These are phyloP conservation scores for Taphrina wiesneri DNA, from an alignment of 1,139 yeast species.

Conservation along the genomic window DNA sequence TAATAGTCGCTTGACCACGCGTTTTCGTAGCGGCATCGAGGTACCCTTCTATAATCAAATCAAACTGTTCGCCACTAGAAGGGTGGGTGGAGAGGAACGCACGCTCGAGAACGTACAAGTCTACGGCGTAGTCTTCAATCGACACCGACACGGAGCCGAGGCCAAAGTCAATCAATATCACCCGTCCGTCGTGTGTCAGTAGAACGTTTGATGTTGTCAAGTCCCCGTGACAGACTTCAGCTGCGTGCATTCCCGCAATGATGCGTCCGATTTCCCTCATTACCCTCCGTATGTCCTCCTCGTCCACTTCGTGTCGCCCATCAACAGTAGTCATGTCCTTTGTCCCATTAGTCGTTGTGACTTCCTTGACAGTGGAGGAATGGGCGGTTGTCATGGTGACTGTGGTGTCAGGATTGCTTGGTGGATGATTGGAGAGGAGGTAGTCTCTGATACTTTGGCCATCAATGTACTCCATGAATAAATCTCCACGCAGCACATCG, in stretches of 20 bases:
- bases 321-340: no score
- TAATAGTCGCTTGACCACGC: slow-evolving; percentile 42
- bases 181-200: slow-evolving; percentile 44
- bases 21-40: slow-evolving; percentile 42
- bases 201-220: slow-evolving; percentile 87
- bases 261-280: slow-evolving; percentile 60
- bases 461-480: slow-evolving; percentile 83
- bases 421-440: slow-evolving; percentile 36
- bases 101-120: slow-evolving; percentile 86
- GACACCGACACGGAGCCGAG: slow-evolving; percentile 72
- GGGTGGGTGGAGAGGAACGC: slow-evolving; percentile 93
- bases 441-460: slow-evolving; percentile 42
- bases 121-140: slow-evolving; percentile 94
- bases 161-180: slow-evolving; percentile 88
- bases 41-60: slow-evolving; percentile 77
- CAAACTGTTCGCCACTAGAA: slow-evolving; percentile 57
- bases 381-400: not conserved
- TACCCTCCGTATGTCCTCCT: slow-evolving; percentile 33
- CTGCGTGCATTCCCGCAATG: slow-evolving; percentile 70
- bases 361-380: no score
- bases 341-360: no score
- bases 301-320: slow-evolving; percentile 8
- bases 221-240: slow-evolving; percentile 91
- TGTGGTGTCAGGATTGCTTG: not conserved
- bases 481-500: slow-evolving; percentile 74